Conservation (phyloP, 1,139 yeast genomes). For the Yamadazyma atmosphaerica region DNA sequence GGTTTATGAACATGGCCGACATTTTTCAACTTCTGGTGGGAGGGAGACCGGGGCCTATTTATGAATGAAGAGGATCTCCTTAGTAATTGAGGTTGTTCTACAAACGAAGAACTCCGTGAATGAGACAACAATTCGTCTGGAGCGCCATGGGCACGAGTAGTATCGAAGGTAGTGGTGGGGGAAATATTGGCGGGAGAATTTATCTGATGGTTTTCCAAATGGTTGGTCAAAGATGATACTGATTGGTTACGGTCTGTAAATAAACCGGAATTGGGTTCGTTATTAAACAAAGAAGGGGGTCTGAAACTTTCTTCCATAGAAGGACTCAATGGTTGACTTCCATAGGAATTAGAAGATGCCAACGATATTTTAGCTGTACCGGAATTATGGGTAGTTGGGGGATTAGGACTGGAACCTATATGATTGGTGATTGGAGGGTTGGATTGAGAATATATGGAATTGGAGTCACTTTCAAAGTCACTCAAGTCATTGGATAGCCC, state of each 20-base stretch:
- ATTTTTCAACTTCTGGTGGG: slow-evolving; percentile 25
- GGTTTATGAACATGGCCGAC: slow-evolving; percentile 37
- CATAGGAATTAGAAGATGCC: not conserved
- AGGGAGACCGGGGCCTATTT: slow-evolving; percentile 16
- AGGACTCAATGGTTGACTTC: slow-evolving; percentile 13
- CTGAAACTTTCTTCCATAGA: slow-evolving; percentile 8
- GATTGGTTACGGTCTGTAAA: slow-evolving; percentile 13
- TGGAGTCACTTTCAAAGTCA: slow-evolving; percentile 26
- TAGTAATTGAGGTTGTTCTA: slow-evolving; percentile 11
- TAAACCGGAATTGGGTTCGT: slow-evolving; percentile 2
- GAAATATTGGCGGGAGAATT: slow-evolving; percentile 23
- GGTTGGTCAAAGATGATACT: slow-evolving; percentile 27
- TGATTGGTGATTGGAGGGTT: slow-evolving; percentile 7
- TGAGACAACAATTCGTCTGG: not conserved
- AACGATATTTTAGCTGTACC: not conserved
- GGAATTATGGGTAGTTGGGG: slow-evolving; percentile 4
- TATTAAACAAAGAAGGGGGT: slow-evolving; percentile 14
- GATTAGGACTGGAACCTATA: slow-evolving; percentile 1
- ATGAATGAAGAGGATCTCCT: slow-evolving; percentile 11
- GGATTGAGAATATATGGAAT: slow-evolving; percentile 18
- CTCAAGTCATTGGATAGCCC: slow-evolving; percentile 19
- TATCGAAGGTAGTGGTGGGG: slow-evolving; percentile 14
- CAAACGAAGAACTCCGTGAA: not conserved
- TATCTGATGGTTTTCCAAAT: slow-evolving; percentile 29
- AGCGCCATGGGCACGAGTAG: slow-evolving; percentile 2